Evolutionary conservation across 805 yeast species (phyloP), one percentile per base, ranked within the genome.

Genomic region (Kuraishia capsulata): DNA sequence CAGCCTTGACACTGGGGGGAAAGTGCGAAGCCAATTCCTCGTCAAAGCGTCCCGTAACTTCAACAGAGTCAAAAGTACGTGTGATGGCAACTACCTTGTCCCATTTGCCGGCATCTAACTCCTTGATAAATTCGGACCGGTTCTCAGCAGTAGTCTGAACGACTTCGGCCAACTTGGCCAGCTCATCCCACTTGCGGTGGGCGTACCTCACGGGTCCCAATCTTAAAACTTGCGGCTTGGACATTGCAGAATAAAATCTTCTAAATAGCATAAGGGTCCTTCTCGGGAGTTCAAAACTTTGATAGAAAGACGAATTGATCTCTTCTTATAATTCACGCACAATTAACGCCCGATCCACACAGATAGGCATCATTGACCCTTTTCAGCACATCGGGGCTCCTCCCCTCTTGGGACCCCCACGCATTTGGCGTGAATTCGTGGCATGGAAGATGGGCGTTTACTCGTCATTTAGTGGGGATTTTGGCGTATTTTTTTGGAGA

Each of bases 191-290:
- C 32, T 79, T 82, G 24, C 70, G 62, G 29, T 70, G 72, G 33
- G 87, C 89, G 52, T 64, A 79, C 37, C 59, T 54, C 33, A 77
- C 66, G 11, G 69, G 65, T 5, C 88, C 90, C 26, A 87, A 56
- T 56, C 85, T 67, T 20, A 87, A 65, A 9, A 86, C 76, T 44
- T 74, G 72, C 36, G 84, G 79, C 49, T 69, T 70, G 10, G 55
- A 40, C 40, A 52, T 44, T 1, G 49, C 37, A 23, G 57, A 44
- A 54, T 50, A 50, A 5, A 30, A 36, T 47, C 46, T 47, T 9
- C 20, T 13, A 20, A 18, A 26, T 20, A 18, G 36, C 14, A 23
- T 23, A 23, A n/a, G n/a, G n/a, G n/a, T n/a, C n/a, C n/a, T n/a
- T n/a, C n/a, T n/a, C n/a, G n/a, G n/a, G n/a, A n/a, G n/a, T n/a